Evolutionary conservation across 2,329 filamentous ascomycete species (phyloP).

Genomic region (Sclerotinia sclerotiorum): DNA sequence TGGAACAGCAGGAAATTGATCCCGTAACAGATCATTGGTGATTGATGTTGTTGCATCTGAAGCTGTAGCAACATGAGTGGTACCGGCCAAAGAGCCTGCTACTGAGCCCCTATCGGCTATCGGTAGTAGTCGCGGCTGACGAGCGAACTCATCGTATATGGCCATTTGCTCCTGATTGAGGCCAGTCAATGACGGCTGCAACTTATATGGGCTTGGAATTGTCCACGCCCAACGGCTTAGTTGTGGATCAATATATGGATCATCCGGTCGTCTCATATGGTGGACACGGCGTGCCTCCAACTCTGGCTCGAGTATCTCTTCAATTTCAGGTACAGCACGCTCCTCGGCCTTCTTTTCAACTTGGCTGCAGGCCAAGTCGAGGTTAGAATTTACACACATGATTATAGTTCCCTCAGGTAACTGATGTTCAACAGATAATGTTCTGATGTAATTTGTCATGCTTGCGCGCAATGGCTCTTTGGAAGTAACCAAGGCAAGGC

Average conservation of each 20-base stretch:
- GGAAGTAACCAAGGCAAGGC: constrained; percentile 92
- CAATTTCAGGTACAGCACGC: constrained; percentile 89
- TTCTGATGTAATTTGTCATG: constrained; percentile 93
- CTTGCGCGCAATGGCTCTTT: constrained; percentile 96
- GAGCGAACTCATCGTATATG: constrained; percentile 94
- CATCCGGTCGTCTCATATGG: constrained; percentile 70
- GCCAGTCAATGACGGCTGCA: constrained; percentile 68
- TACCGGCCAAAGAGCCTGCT: constrained; percentile 50
- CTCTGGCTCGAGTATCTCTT: constrained; percentile 84
- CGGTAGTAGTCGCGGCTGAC: constrained; percentile 67
- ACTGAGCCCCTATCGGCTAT: constrained; percentile 15
- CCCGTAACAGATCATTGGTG: constrained; percentile 63
- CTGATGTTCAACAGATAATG: constrained; percentile 64
- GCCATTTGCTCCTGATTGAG: constrained; percentile 90
- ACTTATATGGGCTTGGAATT: constrained; percentile 89
- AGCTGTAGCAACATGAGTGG: constrained; percentile 55
- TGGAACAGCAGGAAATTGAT: constrained; percentile 58
- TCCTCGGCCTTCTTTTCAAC: constrained; percentile 96
- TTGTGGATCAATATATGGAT: constrained; percentile 78
- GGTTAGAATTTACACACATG: constrained; percentile 98
- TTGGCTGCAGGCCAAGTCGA: constrained; percentile 88
- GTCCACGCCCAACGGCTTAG: constrained; percentile 91
- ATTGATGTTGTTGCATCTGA: constrained; percentile 62
- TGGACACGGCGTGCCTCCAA: constrained; percentile 76
- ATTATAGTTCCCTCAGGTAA: constrained; percentile 93